A percentile compares a stretch with the other conserved stretches of the same genome.
Evolutionary conservation across 306 rosid species (phyloP).

Genomic region (Albizia julibrissin): DNA sequence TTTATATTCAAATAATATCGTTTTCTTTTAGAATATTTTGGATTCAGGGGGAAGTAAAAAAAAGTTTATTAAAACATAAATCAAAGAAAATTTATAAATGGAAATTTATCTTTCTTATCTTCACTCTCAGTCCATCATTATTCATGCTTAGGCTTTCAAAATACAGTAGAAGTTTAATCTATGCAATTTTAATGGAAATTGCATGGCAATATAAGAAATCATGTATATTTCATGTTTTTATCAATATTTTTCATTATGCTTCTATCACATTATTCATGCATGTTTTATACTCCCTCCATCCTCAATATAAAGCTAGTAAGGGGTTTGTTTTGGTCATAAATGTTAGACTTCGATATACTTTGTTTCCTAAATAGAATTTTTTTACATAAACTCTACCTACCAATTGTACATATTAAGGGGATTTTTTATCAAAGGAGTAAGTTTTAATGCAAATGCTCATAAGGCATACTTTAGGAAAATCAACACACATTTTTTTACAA

Average conservation of each 20-base stretch:
- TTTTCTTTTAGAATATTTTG: neutral
- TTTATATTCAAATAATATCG: neutral
- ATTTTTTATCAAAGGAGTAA: no score
- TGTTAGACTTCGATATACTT: no score
- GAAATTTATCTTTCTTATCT: neutral
- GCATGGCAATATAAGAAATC: neutral
- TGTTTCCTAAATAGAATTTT: no score
- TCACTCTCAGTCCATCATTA: neutral
- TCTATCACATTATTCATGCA: slow-evolving; percentile 2
- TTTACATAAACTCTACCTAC: no score
- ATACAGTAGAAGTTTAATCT: neutral
- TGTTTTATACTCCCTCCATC: neutral
- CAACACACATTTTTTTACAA: no score
- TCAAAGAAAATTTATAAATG: neutral
- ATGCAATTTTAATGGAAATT: neutral
- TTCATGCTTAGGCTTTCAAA: neutral
- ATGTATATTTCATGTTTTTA: neutral
- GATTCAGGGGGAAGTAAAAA: neutral
- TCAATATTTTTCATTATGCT: neutral
- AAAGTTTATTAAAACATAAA: neutral
- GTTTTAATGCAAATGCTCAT: no score
- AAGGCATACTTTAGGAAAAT: no score
- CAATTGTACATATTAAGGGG: no score
- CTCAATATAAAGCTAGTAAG: no score
- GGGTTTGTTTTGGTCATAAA: no score